Evolutionary conservation across 2,329 filamentous ascomycete genomes (phyloP), one percentile per base, ranked within the genome.

Genomic region (Cladosporium oxysporum): DNA sequence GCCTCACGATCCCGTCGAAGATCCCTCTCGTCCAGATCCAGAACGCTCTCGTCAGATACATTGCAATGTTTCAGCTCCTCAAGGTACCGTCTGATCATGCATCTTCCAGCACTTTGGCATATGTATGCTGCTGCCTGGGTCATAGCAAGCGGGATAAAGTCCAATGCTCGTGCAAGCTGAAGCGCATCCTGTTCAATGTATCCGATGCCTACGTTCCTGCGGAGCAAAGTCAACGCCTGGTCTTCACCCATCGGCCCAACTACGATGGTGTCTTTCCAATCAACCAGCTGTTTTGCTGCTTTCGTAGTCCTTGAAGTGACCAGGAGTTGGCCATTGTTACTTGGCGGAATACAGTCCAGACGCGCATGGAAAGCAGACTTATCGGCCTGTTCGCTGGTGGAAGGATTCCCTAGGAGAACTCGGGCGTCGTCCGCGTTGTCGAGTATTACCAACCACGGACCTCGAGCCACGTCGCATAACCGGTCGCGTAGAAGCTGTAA

Each of bases 61-160:
- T 79, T 74, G 23, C 49, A 52, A 21, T 58, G 16, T 11, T 3
- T 14, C 65, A 83, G 78, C 2, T 77, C 65, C 3, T 73, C 62
- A 1, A 84, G 66, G 64, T 85, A 85, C 21, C 73, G 68, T 16
- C 69, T 44, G 0, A 79, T 67, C 0, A 76, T 78, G 49, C 68
- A 73, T 29, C 71, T 71, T 2, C 73, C 74, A 16, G 57, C 65
- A 44, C 72, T 69, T 52, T 68, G 35, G 16, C n/a, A 41, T 59
- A 79, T 78, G 64, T 77, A 79, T 8, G 74, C 72, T 33, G 74
- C 73, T 7, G 77, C 77, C 57, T 78, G 75, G 3, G 68, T 67
- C 23, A 79, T 73, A 1, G 76, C 76, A 44, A 79, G 74, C 29
- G 76, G 77, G 63, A 78, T 75, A 58, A 63, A 70, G 1, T 77